phyloP scores from a whole-genome alignment of 352 stramenopile species.

The Pythium myriotylum region DNA sequence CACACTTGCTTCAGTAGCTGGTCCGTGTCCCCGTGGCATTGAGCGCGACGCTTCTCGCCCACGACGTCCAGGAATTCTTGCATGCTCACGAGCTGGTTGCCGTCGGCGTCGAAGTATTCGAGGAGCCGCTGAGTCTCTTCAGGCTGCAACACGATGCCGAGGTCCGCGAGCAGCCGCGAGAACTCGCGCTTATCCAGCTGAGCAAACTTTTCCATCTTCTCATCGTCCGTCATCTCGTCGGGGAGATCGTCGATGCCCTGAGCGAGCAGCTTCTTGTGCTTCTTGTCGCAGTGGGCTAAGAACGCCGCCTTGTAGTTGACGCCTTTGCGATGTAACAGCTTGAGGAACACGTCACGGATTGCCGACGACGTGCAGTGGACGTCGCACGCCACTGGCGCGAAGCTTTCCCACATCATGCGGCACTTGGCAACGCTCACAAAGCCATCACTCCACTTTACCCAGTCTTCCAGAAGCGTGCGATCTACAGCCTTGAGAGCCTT shows the following conservation, averaged over 20 bases:
- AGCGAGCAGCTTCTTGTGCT: constrained; percentile 60
- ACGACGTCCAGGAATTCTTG: constrained; percentile 86
- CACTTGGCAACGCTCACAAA: constrained; percentile 54
- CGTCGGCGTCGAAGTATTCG: constrained; percentile 87
- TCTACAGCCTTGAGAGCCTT: constrained; percentile 90
- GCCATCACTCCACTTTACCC: constrained; percentile 80
- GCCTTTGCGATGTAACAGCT: constrained; percentile 87
- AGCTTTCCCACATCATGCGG: constrained; percentile 87
- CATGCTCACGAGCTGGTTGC: constrained; percentile 66
- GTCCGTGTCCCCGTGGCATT: constrained; percentile 81
- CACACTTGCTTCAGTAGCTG: constrained; percentile 80
- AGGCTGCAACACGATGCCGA: constrained; percentile 81
- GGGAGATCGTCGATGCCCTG: constrained; percentile 57
- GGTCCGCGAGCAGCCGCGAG: constrained; percentile 47
- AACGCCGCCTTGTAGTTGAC: constrained; percentile 88
- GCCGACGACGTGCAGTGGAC: constrained; percentile 87
- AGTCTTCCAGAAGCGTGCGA: constrained; percentile 75
- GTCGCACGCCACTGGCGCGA: constrained; percentile 84
- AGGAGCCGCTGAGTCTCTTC: constrained; percentile 83
- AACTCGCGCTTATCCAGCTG: constrained; percentile 59
- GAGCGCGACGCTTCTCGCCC: constrained; percentile 57
- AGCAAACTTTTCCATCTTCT: constrained; percentile 63
- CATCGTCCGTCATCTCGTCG: constrained; percentile 64
- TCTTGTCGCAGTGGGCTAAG: constrained; percentile 58
- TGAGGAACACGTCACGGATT: constrained; percentile 89